Evolutionary conservation across 805 yeast species (phyloP), one percentile per base, ranked within the genome.

Genomic region (Myxozyma geophila): DNA sequence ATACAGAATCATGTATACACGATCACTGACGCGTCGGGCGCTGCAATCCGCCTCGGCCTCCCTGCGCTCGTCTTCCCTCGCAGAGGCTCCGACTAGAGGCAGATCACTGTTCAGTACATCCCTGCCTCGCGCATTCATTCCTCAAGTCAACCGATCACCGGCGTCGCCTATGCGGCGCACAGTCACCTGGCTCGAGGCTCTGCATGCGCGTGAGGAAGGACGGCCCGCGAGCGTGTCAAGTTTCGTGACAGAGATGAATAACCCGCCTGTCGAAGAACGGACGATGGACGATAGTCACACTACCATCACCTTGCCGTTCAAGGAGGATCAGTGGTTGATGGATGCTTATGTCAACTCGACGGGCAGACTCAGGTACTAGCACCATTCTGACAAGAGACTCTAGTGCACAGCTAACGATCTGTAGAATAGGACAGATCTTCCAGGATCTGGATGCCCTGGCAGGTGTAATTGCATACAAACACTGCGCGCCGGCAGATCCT

Each of bases 371-470:
- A 44, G 67, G 67, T 62, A 54, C 8, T 51, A n/a, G 7, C 8
- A 19, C 17, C 7, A 23, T 17, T 10, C 15, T 36, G 9, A 10
- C 35, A 5, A 2, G 1, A 7, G 13, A 15, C 40, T 37, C n/a
- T 19, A 40, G n/a, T 39, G 46, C 28, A 15, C 17, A 13, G 13
- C 43, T 39, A 39, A 39, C 43, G 43, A n/a, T 39, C 43, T 39
- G 7, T 72, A 82, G 97, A 72, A 90, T 90, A 71, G 98, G 98
- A 47, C 97, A 92, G 75, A 80, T 92, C 67, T 92, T 92, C 76
- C 97, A 92, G 79, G 98, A 92, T 76, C 80, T 92, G 72, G 98
- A 92, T 74, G 92, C 97, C 5, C 79, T 92, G 65, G 97, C 98
- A 6, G 98, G 98, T 41, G 86, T 93, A 73, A 92, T 92, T 71